These are phyloP conservation scores for Elymus sibiricus DNA, from an alignment of 176 grass and related monocot species.

Conservation along the genomic window DNA sequence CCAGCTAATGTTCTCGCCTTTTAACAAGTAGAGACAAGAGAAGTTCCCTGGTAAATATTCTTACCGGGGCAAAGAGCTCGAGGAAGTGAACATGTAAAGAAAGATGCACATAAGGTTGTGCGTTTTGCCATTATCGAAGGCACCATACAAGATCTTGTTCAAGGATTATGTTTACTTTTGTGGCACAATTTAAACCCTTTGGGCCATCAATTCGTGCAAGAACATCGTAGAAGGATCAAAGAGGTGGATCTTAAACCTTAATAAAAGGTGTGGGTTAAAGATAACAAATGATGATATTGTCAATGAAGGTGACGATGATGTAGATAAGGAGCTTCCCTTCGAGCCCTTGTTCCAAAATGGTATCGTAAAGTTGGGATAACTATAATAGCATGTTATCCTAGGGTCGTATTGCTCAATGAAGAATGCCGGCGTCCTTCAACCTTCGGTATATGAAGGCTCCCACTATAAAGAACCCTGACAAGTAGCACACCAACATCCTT, in stretches of 20 bases:
- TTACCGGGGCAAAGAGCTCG: not conserved
- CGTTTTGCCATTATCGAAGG: not conserved
- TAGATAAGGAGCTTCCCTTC: not conserved
- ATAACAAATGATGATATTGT: not conserved
- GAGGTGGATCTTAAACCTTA: not conserved
- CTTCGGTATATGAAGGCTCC: not conserved
- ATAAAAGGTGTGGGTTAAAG: not conserved
- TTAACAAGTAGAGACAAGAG: not conserved
- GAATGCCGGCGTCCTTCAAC: not conserved
- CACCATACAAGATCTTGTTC: not conserved
- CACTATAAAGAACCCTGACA: not conserved
- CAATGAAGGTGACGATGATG: not conserved
- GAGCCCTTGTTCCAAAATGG: not conserved
- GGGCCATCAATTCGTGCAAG: not conserved
- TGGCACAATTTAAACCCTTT: not conserved
- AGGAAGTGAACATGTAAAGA: not conserved
- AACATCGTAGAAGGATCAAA: not conserved
- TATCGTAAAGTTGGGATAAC: not conserved
- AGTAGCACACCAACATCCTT: not conserved
- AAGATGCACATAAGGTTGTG: not conserved
- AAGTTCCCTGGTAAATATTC: not conserved
- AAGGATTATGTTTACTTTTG: not conserved
- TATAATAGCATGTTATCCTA: not conserved
- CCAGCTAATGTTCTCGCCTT: not conserved
- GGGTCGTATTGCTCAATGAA: not conserved